phyloP scores from a whole-genome alignment of 352 stramenopile species.

The Phytophthora tentaculata region DNA sequence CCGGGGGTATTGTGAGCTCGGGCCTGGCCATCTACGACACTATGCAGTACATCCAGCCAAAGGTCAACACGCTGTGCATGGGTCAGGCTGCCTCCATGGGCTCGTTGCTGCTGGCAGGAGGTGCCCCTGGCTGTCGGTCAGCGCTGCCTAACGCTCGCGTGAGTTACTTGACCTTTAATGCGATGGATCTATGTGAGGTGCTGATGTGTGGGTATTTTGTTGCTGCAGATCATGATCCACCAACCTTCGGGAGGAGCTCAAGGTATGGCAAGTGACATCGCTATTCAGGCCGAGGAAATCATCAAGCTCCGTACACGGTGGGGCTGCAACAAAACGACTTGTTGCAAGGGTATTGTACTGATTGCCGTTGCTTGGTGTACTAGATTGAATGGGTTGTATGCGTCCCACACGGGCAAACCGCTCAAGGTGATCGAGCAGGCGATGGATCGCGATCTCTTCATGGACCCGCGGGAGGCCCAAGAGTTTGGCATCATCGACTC shows the following conservation, averaged over 20 bases:
- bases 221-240: constrained; percentile 96
- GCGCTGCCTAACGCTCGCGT: constrained; percentile 95
- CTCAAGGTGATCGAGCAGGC: constrained; percentile 85
- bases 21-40: constrained; percentile 98
- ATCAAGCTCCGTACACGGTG: constrained; percentile 90
- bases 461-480: constrained; percentile 74
- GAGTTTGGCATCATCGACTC: constrained; percentile 88
- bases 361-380: constrained; percentile 7
- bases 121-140: constrained; percentile 87
- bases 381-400: constrained; percentile 84
- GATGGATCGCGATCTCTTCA: constrained; percentile 89
- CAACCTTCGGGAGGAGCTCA: constrained; percentile 96
- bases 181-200: background rate
- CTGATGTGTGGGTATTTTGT: constrained; percentile 11
- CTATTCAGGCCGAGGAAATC: constrained; percentile 99
- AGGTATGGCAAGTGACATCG: constrained; percentile 98
- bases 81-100: constrained; percentile 97
- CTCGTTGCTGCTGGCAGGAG: constrained; percentile 94
- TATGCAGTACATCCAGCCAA: constrained; percentile 97
- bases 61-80: constrained; percentile 98
- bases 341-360: constrained; percentile 1
- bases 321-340: background rate
- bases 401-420: constrained; percentile 73
- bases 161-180: constrained; percentile 12
- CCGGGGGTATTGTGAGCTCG: constrained; percentile 96